Evolutionary conservation across 768 basidiomycete species (phyloP).

Genomic region (Podaxis pistillaris): DNA sequence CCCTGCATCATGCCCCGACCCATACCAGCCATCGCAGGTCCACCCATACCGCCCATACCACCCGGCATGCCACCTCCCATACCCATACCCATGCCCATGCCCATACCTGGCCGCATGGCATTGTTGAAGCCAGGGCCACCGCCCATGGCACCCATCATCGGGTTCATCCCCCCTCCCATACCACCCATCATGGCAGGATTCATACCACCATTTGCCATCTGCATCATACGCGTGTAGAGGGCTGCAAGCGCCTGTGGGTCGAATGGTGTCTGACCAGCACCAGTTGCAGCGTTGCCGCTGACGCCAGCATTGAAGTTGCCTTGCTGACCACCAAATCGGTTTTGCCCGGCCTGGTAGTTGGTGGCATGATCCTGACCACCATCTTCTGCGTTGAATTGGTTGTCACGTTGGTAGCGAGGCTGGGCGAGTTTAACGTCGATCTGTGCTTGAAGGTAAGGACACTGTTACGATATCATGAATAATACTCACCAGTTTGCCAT

Average conservation of each 20-base stretch:
- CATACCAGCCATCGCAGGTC: conserved; percentile 18
- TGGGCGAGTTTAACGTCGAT: conserved; percentile 98
- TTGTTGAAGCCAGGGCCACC: conserved; percentile 35
- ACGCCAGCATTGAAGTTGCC: conserved; percentile 36
- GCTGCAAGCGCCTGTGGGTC: conserved; percentile 91
- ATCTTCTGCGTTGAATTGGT: conserved; percentile 47
- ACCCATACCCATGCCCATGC: conserved; percentile 39
- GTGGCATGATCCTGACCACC: conserved; percentile 21
- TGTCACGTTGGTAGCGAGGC: conserved; percentile 79
- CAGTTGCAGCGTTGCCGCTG: conserved; percentile 24
- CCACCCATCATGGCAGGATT: conserved; percentile 64
- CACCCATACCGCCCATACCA: conserved; percentile 36
- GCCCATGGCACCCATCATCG: conserved; percentile 38
- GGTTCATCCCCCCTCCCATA: conserved; percentile 41
- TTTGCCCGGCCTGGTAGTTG: conserved; percentile 14
- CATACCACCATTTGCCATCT: conserved; percentile 63
- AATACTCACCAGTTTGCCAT: conserved; percentile 84
- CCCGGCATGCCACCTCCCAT: conserved; percentile 43
- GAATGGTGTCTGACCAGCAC: conserved; percentile 62
- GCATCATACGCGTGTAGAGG: conserved; percentile 95
- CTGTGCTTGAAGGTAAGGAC: conserved; percentile 36
- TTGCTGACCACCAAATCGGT: conserved; percentile 29
- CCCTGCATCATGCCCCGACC: conserved; percentile 32
- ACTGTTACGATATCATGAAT: background rate
- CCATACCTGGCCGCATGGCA: conserved; percentile 33